Percentiles rank a stretch among this genome's conserved stretches.
Evolutionary conservation across 176 grass and related monocot species (phyloP).

Genomic region (Miscanthus lutarioriparius): DNA sequence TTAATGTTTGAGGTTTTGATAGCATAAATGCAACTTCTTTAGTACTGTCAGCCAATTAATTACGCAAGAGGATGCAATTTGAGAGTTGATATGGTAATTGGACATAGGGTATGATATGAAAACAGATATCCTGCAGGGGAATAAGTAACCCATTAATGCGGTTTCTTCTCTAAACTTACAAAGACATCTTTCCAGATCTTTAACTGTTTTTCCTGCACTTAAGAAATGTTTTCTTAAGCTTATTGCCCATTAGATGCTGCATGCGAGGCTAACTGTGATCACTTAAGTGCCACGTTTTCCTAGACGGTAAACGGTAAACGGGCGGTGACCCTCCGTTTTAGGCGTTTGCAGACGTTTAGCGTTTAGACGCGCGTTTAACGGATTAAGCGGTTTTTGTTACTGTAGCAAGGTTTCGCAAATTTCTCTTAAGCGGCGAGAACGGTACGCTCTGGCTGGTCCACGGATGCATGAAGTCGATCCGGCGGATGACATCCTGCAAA

Average conservation of each 20-base stretch:
- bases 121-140: neutral
- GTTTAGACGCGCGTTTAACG: no score
- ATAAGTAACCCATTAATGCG: neutral
- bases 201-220: neutral
- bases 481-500: no score
- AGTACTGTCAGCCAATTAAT: neutral
- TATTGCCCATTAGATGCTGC: neutral
- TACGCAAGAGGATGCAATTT: neutral
- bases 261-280: neutral
- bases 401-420: no score
- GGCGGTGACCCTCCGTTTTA: no score
- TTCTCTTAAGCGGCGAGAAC: no score
- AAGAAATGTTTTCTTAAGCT: neutral
- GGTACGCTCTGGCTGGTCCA: no score
- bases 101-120: neutral
- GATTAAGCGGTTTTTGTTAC: no score
- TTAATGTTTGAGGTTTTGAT: neutral
- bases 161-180: neutral
- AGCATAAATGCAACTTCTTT: neutral
- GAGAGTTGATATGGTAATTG: constrained; percentile 11
- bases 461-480: no score
- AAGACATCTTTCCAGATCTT: neutral
- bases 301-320: no score
- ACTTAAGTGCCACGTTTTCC: no score
- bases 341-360: no score